Base-by-base conservation (phyloP, 2,329 filamentous ascomycete species). In the Madurella mycetomatis region DNA sequence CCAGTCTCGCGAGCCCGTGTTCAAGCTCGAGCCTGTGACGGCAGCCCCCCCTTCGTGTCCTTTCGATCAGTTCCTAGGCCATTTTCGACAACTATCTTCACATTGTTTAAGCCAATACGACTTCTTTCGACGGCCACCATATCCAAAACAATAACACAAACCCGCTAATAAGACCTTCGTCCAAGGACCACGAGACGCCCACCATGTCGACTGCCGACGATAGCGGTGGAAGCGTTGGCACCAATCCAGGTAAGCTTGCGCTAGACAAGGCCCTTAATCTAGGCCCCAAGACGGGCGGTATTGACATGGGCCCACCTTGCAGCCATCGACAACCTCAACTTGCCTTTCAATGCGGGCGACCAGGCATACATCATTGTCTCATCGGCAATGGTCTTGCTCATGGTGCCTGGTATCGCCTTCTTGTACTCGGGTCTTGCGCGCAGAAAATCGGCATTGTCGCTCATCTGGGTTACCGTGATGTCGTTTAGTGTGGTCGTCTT, bases 401-500 rank as follows among this genome's bases (percentile, higher is more conserved):
- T 97, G 94, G 80, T 97, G 31, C 94, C 94, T 31, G 94, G 94
- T 65, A 92, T 99, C 65, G 92, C 90, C 53, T 96, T 99, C 74
- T 84, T 99, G 61, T 99, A 99, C 77, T 96, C 92, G 12, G 94
- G 94, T 63, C 86, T 97, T 62, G 92, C 94, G n/a, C 87, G 94
- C 62, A 85, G 94, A 79, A 99, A 99, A 78, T 97, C 94, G 5
- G 94, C 94, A 31, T 82, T 99, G 42, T 96, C 91, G 60, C 87
- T 97, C 79, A 94, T 99, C 67, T 97, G 92, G 90, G 91, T 92
- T 13, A 91, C 88, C 75, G 95, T 99, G 89, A 92, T 88, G 71
- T 94, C 91, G 45, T 88, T 88, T 69, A 92, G 89, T 46, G 85
- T 97, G 68, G 81, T 96, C 70, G 87, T 89, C 53, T 96, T 99